Base-by-base conservation (phyloP, 202 grass and related monocot genomes). In the Zoysia matrella region DNA sequence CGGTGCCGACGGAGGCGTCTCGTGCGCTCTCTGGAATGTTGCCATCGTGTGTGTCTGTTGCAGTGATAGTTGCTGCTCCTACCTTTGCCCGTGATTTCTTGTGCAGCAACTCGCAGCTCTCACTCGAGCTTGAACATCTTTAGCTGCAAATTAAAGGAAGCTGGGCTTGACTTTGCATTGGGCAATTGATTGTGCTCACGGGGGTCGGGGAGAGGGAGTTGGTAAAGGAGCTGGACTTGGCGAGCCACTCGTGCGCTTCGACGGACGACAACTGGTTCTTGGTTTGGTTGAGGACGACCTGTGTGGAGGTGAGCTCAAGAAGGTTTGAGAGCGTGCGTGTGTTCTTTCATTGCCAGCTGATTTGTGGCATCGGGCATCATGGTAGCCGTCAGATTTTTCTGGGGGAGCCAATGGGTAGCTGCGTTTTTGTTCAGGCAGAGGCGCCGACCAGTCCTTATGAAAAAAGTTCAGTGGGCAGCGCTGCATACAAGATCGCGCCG, bases 11-110 rank as follows among this genome's bases (percentile, higher is more conserved):
- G 69, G 62, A 44, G 52, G 65, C 53, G 43, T 48, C 69, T 41
- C 69, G 16, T 89, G 88, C 86, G 61, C 73, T 82, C 85, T 89
- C 88, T 86, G 79, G 74, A 79, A 79, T 65, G 74, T 86, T 86
- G 83, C 88, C 51, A 75, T 90, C 83, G 74, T 86, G 83, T 64
- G 50, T 64, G 47, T n/a, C 22, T 13, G 82, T 82, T 52, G 42
- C 67, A 86, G 62, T 83, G 50, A 79, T 65, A 73, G 47, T n/a
- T 74, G 54, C 11, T 51, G 39, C 15, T 45, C 22, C 22, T 30
- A 30, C 46, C 42, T 82, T 86, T 83, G 83, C 79, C 82, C 57
- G 74, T 90, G 88, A 90, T 54, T 56, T 78, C 52, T 55, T 18
- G 79, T 43, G 70, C 73, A 79, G 75, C 75, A 74, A 64, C 60